Evolutionary conservation across 2,329 filamentous ascomycete genomes (phyloP), one percentile per base, ranked within the genome.

Genomic region (Ascochyta viciae-villosae): DNA sequence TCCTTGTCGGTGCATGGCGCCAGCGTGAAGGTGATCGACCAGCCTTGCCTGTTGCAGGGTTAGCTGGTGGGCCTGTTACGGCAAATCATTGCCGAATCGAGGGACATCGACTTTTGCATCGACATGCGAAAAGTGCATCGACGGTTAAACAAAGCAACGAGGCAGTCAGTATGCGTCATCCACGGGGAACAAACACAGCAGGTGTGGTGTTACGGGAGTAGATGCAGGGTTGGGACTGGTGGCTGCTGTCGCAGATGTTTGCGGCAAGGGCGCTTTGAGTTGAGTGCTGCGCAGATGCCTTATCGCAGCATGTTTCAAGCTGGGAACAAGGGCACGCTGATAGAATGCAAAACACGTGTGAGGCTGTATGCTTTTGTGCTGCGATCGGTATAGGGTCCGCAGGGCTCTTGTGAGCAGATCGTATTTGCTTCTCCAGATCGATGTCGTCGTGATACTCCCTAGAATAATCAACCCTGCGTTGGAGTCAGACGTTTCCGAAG

Each of bases 41-140:
- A 19, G 35, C 27, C 33, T 50, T 50, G 29, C 10, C 51, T 26
- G 8, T 19, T 16, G 13, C 12, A 27, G 2, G 26, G 39, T n/a
- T 48, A 48, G 39, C 2, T 33, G 29, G 29, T 15, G 27, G 22
- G n/a, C 45, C 42, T 56, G 43, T 22, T 4, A 16, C 15, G 24
- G 53, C 19, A 47, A 13, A 48, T 44, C 47, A 2, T 34, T 51
- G 9, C 53, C 46, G 38, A 26, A 22, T 19, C 22, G 16, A 15
- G 15, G 8, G 6, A 15, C 26, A 56, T 56, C 35, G 53, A 46
- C 47, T 50, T 56, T 50, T 43, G 40, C 26, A 43, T 43, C 40
- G 40, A 26, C 3, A 31, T 31, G 26, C 19, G 22, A 22, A 42
- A 56, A 50, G 19, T 33, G 42, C 42, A 50, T 48, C 31, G 47